Conservation (phyloP, 768 basidiomycete species). For the Suillus fuscotomentosus region DNA sequence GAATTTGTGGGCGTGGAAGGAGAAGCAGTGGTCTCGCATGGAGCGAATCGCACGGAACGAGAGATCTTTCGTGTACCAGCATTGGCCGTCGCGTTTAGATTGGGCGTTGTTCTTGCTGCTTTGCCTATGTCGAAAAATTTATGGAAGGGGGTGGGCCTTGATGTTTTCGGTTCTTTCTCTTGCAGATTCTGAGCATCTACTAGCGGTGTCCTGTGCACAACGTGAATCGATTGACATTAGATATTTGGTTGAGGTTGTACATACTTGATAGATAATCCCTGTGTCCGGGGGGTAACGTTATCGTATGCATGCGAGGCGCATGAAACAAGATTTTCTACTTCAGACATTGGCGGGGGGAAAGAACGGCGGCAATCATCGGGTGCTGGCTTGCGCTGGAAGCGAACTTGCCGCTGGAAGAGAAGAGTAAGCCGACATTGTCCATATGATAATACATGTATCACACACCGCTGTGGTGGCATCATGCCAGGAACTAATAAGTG, state of each 20-base stretch:
- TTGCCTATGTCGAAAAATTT: slow-evolving; percentile 20
- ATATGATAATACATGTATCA: slow-evolving; percentile 5
- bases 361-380: slow-evolving; percentile 1
- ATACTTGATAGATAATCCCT: slow-evolving; percentile 23
- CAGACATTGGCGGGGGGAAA: slow-evolving; percentile 12
- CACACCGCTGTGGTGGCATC: slow-evolving; percentile 21
- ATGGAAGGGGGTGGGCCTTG: slow-evolving; percentile 9
- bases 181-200: slow-evolving; percentile 6
- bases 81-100: slow-evolving; percentile 14
- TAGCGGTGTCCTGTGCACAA: slow-evolving; percentile 11
- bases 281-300: slow-evolving; percentile 8
- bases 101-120: slow-evolving; percentile 23
- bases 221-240: not conserved
- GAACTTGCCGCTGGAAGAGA: slow-evolving; percentile 16
- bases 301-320: slow-evolving; percentile 2
- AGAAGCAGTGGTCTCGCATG: not conserved
- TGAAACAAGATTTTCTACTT: not conserved
- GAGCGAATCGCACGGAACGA: not conserved
- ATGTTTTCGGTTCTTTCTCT: slow-evolving; percentile 7
- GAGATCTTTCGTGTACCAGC: not conserved
- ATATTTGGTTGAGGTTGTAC: not conserved
- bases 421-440: not conserved
- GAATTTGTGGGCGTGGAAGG: not conserved
- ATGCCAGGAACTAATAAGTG: slow-evolving; percentile 23
- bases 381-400: slow-evolving; percentile 18